These are phyloP conservation scores for Piromyces finnis DNA, from an alignment of 192 early-diverging fungal genomes.

Conservation along the genomic window DNA sequence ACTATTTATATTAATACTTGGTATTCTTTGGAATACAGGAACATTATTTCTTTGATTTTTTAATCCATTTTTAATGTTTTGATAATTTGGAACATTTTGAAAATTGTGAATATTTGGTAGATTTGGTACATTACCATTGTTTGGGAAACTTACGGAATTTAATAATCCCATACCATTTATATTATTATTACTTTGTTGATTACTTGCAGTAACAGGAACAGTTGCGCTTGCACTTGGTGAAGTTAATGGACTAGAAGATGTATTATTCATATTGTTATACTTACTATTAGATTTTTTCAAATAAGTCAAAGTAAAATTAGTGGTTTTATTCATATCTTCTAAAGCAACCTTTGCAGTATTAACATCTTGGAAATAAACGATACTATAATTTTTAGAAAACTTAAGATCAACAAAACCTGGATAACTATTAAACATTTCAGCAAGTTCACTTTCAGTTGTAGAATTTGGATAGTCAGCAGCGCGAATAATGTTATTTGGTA, in stretches of 20 bases:
- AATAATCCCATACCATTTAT: background rate
- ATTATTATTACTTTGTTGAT: background rate
- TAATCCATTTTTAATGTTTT: background rate
- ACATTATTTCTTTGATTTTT: background rate
- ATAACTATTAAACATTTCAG: conserved; percentile 11
- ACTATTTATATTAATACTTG: background rate
- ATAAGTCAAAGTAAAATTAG: conserved; percentile 24
- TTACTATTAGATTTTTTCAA: conserved; percentile 13
- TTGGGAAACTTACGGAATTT: background rate
- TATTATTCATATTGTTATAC: background rate
- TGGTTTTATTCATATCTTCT: conserved; percentile 16
- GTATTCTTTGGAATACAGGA: background rate
- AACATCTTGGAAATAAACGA: conserved; percentile 16
- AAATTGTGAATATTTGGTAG: background rate
- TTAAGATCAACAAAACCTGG: conserved; percentile 16
- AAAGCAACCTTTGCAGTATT: conserved; percentile 7
- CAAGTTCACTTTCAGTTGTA: conserved; percentile 15
- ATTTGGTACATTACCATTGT: background rate
- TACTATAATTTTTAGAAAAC: conserved; percentile 16
- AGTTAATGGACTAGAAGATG: too few species aligned
- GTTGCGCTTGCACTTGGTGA: too few species aligned
- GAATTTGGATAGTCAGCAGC: conserved; percentile 18
- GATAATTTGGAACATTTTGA: background rate
- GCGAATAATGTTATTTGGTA: conserved; percentile 16
- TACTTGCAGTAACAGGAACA: too few species aligned